Evolutionary conservation across 345 rosid species (phyloP).

Genomic region (Trapa bicornis): DNA sequence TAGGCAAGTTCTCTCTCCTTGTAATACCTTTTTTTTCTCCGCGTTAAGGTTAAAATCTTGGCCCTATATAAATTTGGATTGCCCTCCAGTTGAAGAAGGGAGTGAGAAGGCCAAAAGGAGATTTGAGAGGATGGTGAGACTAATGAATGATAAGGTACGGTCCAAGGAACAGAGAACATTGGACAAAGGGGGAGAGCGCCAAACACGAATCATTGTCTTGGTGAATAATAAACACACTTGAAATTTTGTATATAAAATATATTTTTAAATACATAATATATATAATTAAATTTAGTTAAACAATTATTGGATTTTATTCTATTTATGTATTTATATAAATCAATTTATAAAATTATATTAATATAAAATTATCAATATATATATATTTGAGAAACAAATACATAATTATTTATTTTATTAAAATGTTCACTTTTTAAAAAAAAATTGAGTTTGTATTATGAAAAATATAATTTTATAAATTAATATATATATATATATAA

Average conservation of each 20-base stretch:
- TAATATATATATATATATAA: no score
- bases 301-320: no score
- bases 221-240: conserved; percentile 78
- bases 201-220: conserved; percentile 38
- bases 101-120: conserved; percentile 67
- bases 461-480: no score
- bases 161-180: conserved; percentile 82
- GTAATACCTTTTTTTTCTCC: not conserved
- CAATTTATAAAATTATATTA: no score
- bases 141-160: conserved; percentile 77
- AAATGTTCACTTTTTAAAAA: no score
- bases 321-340: no score
- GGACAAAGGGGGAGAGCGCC: conserved; percentile 89
- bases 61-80: conserved; percentile 5
- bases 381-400: no score
- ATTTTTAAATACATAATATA: no score
- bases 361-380: no score
- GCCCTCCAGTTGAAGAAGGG: conserved; percentile 57
- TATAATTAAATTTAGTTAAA: no score
- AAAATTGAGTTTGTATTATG: no score
- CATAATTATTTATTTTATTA: no score
- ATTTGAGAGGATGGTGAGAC: conserved; percentile 61
- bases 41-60: not conserved
- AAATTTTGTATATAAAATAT: conserved; percentile 9
- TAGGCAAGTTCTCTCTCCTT: conserved; percentile 40